These are phyloP conservation scores for Lactarius sanguifluus DNA, from an alignment of 768 basidiomycete genomes.

Conservation along the genomic window DNA sequence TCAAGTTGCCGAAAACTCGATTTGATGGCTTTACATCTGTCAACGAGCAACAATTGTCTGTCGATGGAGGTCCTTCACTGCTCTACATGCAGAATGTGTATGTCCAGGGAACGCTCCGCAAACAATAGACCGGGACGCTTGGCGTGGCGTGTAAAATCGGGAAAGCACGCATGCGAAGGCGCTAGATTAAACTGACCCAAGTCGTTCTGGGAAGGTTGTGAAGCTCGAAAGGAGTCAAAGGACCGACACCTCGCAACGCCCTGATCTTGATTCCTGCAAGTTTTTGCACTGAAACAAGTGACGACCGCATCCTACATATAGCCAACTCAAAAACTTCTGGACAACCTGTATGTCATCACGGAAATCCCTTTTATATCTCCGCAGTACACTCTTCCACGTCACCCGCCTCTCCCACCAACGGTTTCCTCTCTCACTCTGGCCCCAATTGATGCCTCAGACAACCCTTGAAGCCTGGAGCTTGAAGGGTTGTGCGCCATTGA, in stretches of 20 bases:
- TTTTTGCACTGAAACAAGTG: too few species aligned
- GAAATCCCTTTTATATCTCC: not conserved
- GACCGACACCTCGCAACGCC: not conserved
- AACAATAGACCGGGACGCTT: not conserved
- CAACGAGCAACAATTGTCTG: not conserved
- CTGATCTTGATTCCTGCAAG: not conserved
- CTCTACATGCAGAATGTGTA: not conserved
- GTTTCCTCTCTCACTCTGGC: not conserved
- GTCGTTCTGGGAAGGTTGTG: too few species aligned
- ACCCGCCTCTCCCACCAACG: not conserved
- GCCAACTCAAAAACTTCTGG: not conserved
- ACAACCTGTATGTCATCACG: not conserved
- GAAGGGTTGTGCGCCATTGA: not conserved
- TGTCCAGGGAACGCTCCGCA: conserved; percentile 3
- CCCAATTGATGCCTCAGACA: too few species aligned
- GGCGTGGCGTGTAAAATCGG: not conserved
- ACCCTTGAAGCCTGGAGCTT: not conserved
- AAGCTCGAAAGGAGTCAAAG: too few species aligned
- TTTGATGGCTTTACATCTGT: not conserved
- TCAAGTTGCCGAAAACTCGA: too few species aligned
- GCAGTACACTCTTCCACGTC: not conserved
- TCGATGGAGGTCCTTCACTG: too few species aligned
- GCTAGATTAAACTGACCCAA: too few species aligned
- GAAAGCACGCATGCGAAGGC: too few species aligned
- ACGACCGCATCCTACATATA: too few species aligned